Evolutionary conservation across 352 stramenopile genomes (phyloP).

Genomic region (Peronospora destructor): DNA sequence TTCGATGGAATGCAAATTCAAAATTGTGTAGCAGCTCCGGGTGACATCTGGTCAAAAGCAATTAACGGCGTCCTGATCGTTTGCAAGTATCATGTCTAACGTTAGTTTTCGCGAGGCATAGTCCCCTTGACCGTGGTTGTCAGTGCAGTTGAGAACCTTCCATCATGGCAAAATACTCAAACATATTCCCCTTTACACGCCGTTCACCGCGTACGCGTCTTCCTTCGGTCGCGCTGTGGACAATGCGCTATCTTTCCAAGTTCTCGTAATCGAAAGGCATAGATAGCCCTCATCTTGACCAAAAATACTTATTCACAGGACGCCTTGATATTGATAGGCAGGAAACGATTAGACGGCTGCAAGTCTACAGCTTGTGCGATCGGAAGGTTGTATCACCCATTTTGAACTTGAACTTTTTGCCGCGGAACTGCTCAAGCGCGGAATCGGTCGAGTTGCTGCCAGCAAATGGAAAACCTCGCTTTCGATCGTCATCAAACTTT

Average conservation of each 20-base stretch:
- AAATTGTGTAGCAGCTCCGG: slow-evolving; percentile 5
- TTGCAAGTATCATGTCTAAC: neutral
- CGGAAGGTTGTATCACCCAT: slow-evolving; percentile 72
- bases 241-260: neutral
- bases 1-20: too few relatives aligned
- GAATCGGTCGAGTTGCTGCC: slow-evolving; percentile 29
- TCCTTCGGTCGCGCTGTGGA: neutral
- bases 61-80: slow-evolving; percentile 5
- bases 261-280: too few relatives aligned
- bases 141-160: neutral
- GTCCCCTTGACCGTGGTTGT: neutral
- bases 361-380: slow-evolving; percentile 67
- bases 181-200: neutral
- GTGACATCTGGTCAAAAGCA: slow-evolving; percentile 7
- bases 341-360: neutral
- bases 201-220: neutral
- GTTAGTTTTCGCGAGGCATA: neutral
- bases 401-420: slow-evolving; percentile 36
- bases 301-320: too few relatives aligned
- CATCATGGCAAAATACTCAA: neutral
- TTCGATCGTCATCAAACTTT: slow-evolving; percentile 33
- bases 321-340: neutral
- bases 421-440: slow-evolving; percentile 61
- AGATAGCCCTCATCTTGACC: too few relatives aligned
- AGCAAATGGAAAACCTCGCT: slow-evolving; percentile 31